phyloP scores from a whole-genome alignment of 2,329 filamentous ascomycete genomes.

The Fusarium nodosum region DNA sequence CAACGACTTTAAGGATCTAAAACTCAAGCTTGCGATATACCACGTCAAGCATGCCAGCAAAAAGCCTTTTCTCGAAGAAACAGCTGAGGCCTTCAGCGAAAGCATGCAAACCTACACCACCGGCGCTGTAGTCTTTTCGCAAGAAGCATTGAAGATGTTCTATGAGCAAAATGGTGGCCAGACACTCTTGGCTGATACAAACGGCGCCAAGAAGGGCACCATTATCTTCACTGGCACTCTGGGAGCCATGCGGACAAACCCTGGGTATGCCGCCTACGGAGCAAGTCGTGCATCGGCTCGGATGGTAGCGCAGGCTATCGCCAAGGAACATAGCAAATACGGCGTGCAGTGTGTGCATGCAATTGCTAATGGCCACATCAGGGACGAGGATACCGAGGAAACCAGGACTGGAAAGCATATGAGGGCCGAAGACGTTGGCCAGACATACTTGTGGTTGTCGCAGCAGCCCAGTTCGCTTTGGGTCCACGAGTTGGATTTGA shows the following conservation, averaged over 20 bases:
- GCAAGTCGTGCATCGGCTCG: conserved; percentile 65
- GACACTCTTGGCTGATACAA: conserved; percentile 58
- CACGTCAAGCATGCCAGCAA: conserved; percentile 68
- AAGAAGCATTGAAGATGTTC: conserved; percentile 65
- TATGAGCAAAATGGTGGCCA: conserved; percentile 65
- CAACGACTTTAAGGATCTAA: conserved; percentile 62
- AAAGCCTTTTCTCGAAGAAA: conserved; percentile 68
- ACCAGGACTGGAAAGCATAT: conserved; percentile 67
- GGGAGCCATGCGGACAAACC: conserved; percentile 66
- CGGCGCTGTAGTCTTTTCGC: conserved; percentile 68
- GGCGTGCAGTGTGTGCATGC: conserved; percentile 71
- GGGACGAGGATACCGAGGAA: conserved; percentile 63
- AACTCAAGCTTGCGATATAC: conserved; percentile 66
- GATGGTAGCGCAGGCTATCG: conserved; percentile 68
- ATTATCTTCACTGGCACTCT: conserved; percentile 70
- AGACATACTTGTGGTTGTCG: conserved; percentile 64
- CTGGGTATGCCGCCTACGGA: conserved; percentile 68
- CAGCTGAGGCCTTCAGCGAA: conserved; percentile 62
- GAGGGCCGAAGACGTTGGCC: conserved; percentile 69
- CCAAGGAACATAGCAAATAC: conserved; percentile 68
- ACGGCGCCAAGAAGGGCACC: conserved; percentile 67
- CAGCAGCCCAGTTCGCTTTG: conserved; percentile 36
- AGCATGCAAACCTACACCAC: conserved; percentile 66
- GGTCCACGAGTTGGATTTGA: conserved; percentile 42
- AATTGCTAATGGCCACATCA: conserved; percentile 68